Percentiles rank a stretch among this genome's conserved stretches.
These are phyloP conservation scores for Mycena vitilis DNA, from an alignment of 768 basidiomycete species.

Conservation along the genomic window DNA sequence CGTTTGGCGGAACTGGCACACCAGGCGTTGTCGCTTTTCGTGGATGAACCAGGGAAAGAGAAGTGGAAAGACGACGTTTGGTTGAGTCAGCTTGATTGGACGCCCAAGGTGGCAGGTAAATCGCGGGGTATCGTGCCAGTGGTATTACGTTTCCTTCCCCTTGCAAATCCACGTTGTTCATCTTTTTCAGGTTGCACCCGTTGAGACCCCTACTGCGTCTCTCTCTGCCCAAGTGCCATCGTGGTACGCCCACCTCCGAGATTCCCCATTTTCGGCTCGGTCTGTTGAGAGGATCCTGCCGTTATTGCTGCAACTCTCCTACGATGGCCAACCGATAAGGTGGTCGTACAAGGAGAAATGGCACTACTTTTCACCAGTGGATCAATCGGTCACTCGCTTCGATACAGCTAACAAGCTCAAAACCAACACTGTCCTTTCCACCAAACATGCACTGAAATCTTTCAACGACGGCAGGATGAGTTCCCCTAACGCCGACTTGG, in stretches of 20 bases:
- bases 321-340: slow-evolving; percentile 68
- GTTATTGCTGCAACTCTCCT: slow-evolving; percentile 71
- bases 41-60: slow-evolving; percentile 46
- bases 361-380: slow-evolving; percentile 62
- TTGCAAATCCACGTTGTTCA: neutral
- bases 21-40: slow-evolving; percentile 59
- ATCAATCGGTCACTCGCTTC: slow-evolving; percentile 49
- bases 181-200: slow-evolving; percentile 2
- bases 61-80: slow-evolving; percentile 82
- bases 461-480: slow-evolving; percentile 57
- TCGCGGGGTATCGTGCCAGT: slow-evolving; percentile 66
- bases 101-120: slow-evolving; percentile 81
- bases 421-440: slow-evolving; percentile 57
- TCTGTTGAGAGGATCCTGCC: slow-evolving; percentile 71
- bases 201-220: neutral
- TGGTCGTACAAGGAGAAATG: slow-evolving; percentile 71
- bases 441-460: slow-evolving; percentile 58
- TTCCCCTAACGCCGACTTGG: slow-evolving; percentile 56
- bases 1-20: slow-evolving; percentile 78
- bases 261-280: slow-evolving; percentile 54
- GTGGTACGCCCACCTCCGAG: slow-evolving; percentile 68
- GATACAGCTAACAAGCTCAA: slow-evolving; percentile 56
- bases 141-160: slow-evolving; percentile 22
- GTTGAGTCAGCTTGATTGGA: slow-evolving; percentile 95
- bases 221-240: slow-evolving; percentile 49